phyloP scores from a whole-genome alignment of 352 stramenopile species.

The Pythium aquatile region DNA sequence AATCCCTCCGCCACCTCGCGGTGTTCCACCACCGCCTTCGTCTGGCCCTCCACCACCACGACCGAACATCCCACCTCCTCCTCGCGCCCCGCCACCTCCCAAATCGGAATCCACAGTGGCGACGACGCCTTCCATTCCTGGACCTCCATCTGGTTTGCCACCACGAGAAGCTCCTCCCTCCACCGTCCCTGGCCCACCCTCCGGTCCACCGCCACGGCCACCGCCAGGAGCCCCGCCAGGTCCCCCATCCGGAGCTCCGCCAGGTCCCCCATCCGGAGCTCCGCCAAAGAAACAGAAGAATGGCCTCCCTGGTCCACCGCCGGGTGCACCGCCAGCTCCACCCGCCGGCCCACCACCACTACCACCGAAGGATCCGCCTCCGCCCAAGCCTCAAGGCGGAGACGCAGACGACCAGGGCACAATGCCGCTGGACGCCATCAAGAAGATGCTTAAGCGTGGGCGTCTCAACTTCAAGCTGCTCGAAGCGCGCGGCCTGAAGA shows the following conservation, averaged over 20 bases:
- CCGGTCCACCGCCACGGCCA: constrained; percentile 24
- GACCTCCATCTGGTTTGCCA: constrained; percentile 12
- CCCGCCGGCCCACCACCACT: constrained; percentile 47
- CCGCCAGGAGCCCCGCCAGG: constrained; percentile 21
- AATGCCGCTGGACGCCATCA: constrained; percentile 25
- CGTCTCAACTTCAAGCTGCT: constrained; percentile 72
- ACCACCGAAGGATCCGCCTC: constrained; percentile 49
- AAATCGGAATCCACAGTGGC: constrained; percentile 1
- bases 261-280: constrained; percentile 32
- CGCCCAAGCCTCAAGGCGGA: constrained; percentile 13
- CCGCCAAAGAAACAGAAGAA: constrained; percentile 32
- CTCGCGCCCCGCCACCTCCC: constrained; percentile 30
- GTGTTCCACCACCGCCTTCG: constrained; percentile 4
- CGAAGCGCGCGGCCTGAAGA: constrained; percentile 58
- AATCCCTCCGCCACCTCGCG: constrained; percentile 14
- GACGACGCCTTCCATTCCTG: constrained; percentile 13
- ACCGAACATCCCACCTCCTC: constrained; percentile 26
- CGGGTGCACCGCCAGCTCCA: constrained; percentile 44
- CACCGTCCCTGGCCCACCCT: constrained; percentile 13
- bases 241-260: constrained; percentile 29
- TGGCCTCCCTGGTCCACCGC: constrained; percentile 36
- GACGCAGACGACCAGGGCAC: neutral
- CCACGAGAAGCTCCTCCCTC: constrained; percentile 2
- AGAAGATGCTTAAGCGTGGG: constrained; percentile 61
- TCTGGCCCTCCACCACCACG: constrained; percentile 16